Conservation (phyloP, 495 filamentous ascomycete species). For the Penicillium goetzii region DNA sequence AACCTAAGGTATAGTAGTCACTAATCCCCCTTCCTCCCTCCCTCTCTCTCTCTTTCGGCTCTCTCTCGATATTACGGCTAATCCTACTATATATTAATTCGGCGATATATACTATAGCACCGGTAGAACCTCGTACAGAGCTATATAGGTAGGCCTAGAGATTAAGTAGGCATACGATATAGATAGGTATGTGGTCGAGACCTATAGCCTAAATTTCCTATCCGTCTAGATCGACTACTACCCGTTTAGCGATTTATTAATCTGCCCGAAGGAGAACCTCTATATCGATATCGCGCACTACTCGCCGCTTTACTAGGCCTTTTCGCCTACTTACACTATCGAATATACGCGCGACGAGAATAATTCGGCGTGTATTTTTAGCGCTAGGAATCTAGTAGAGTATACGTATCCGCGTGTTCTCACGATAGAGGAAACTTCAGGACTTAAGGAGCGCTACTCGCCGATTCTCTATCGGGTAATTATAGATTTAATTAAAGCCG, state of each 20-base stretch:
- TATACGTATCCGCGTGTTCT: slow-evolving; percentile 68
- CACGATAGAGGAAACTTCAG: slow-evolving; percentile 85
- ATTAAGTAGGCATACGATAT: slow-evolving; percentile 67
- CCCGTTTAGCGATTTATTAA: slow-evolving; percentile 36
- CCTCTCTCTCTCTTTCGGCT: too few relatives aligned
- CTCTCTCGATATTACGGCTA: slow-evolving; percentile 28
- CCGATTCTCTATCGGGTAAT: slow-evolving; percentile 63
- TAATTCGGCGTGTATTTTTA: slow-evolving; percentile 74
- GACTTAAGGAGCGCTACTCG: slow-evolving; percentile 55
- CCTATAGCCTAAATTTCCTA: slow-evolving; percentile 64
- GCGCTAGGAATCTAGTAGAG: slow-evolving; percentile 60
- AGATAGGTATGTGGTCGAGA: slow-evolving; percentile 54
- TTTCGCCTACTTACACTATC: slow-evolving; percentile 75
- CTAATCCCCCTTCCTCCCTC: too few relatives aligned
- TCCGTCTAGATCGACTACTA: slow-evolving; percentile 46
- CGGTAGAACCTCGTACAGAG: slow-evolving; percentile 75
- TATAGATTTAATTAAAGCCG: slow-evolving; percentile 61
- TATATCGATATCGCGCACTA: slow-evolving; percentile 75
- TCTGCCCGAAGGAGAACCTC: slow-evolving; percentile 30
- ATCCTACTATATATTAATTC: slow-evolving; percentile 56
- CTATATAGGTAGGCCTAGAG: slow-evolving; percentile 60
- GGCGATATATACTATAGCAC: slow-evolving; percentile 77
- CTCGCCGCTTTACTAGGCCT: slow-evolving; percentile 84
- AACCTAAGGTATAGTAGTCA: too few relatives aligned
- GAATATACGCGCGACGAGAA: slow-evolving; percentile 66